Evolutionary conservation across 2,329 filamentous ascomycete species (phyloP), one percentile per base, ranked within the genome.

Genomic region (Hypoxylon sp.): DNA sequence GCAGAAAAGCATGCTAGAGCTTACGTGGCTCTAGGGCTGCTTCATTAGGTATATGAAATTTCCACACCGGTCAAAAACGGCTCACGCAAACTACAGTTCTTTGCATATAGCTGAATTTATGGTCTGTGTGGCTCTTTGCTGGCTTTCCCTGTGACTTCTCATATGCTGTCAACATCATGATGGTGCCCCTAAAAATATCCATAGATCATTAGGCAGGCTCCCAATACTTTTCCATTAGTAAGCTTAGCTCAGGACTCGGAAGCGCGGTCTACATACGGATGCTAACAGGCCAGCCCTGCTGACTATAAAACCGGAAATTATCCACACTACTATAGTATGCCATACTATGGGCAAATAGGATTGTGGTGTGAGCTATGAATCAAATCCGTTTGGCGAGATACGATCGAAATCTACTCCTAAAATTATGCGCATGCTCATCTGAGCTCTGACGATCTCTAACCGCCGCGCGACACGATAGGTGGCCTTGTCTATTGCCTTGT

Each of bases 241-340:
- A 17, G 47, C 33, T 24, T 57, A 22, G 61, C 19, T 37, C 14
- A 55, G 17, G 46, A 50, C 17, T 50, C 33, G 56, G 50, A 61
- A 55, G 24, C 26, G 35, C 52, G 17, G n/a, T 33, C 52, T 54
- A 52, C 46, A 24, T 53, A 56, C 56, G 63, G 56, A n/a, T 68
- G 39, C 47, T 68, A 39, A 61, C 65, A 68, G 57, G 57, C 66
- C 63, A 65, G 62, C 62, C 66, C 47, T 68, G 65, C 44, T 58
- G 19, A 53, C 24, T 17, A 17, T 57, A 52, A n/a, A 48, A 57
- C 35, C 48, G 48, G 47, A 59, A 48, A 47, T 64, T 35, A 54
- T 64, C 42, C 42, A 44, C 54, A 17, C 55, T 57, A 48, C 14
- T 13, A 44, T 13, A 50, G 26, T 48, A 65, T 52, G 39, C 48